Conservation (phyloP, 2,329 filamentous ascomycete species). For the Exophiala viscosa region DNA sequence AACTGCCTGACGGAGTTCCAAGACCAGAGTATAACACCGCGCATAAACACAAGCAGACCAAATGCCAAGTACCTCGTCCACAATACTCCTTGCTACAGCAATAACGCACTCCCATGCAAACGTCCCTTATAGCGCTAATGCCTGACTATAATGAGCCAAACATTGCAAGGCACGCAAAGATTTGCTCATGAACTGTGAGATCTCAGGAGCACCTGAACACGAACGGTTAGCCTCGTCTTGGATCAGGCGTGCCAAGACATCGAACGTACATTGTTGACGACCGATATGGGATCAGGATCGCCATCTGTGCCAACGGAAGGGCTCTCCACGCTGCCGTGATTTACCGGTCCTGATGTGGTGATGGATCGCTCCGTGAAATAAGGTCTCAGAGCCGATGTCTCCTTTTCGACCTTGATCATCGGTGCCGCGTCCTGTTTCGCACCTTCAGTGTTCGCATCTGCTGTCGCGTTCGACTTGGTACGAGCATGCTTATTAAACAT, state of each 20-base stretch:
- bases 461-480: constrained; percentile 34
- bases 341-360: constrained; percentile 63
- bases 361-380: constrained; percentile 61
- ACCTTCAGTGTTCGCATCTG: constrained; percentile 1
- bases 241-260: constrained; percentile 20
- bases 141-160: constrained; percentile 1
- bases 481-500: constrained; percentile 70
- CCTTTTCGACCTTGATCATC: not conserved
- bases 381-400: constrained; percentile 40
- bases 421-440: not conserved
- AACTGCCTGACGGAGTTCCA: too few species aligned
- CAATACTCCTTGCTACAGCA: constrained; percentile 4
- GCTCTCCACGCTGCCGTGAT: constrained; percentile 56
- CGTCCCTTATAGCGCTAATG: constrained; percentile 2
- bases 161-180: not conserved
- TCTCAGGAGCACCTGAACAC: constrained; percentile 22
- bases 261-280: constrained; percentile 20
- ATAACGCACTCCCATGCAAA: not conserved
- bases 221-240: constrained; percentile 12
- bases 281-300: constrained; percentile 55
- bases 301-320: constrained; percentile 60
- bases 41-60: not conserved
- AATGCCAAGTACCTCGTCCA: not conserved
- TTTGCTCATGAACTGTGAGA: constrained; percentile 23
- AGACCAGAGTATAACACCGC: too few species aligned